Evolutionary conservation across 495 filamentous ascomycete species (phyloP).

Genomic region (Podospora pseudoanserina): DNA sequence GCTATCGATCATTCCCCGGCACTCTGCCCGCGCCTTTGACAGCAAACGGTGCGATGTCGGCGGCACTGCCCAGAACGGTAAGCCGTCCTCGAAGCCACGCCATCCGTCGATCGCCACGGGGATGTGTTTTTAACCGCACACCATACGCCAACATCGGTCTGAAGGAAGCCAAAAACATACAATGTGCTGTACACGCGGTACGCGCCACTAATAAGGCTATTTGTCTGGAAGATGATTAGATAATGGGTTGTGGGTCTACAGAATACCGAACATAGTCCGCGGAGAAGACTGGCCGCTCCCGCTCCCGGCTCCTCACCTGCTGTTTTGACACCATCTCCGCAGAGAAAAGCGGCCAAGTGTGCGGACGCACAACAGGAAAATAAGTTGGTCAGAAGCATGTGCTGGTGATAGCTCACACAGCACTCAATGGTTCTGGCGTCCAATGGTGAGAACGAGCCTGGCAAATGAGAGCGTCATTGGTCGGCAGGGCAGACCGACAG

Average conservation of each 20-base stretch:
- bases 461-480: constrained; percentile 6
- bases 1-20: constrained; percentile 3
- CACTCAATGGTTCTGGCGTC: not conserved
- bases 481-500: constrained; percentile 5
- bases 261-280: not conserved
- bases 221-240: not conserved
- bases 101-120: constrained; percentile 18
- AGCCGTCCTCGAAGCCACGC: constrained; percentile 18
- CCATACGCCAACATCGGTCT: constrained; percentile 20
- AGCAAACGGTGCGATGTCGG: constrained; percentile 16
- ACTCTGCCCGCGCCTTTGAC: not conserved
- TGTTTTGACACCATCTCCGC: not conserved
- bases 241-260: not conserved
- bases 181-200: not conserved
- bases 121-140: constrained; percentile 8
- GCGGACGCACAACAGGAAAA: constrained; percentile 7
- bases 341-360: not conserved
- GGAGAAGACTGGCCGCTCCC: not conserved
- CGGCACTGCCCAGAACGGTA: constrained; percentile 28
- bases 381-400: not conserved
- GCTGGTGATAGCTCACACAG: constrained; percentile 3
- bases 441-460: not conserved
- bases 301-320: not conserved
- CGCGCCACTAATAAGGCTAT: not conserved
- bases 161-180: constrained; percentile 8